These are phyloP conservation scores for Zygoascus ofunaensis DNA, from an alignment of 805 yeast species.

Conservation along the genomic window DNA sequence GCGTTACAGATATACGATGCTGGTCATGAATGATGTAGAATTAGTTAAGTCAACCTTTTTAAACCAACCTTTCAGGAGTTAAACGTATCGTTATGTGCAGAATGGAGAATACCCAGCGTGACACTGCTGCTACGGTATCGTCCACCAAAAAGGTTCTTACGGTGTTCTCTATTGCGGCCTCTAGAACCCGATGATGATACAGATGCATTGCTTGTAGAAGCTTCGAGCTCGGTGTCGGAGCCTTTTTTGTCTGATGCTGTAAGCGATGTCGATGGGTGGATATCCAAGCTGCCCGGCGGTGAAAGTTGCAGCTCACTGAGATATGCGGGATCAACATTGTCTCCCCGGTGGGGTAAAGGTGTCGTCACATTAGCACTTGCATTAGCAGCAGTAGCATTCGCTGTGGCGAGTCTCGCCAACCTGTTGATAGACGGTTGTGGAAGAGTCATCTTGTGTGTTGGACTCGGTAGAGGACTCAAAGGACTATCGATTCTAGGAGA, in stretches of 20 bases:
- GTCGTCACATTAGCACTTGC: neutral
- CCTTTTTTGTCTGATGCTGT: neutral
- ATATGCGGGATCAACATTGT: too few species aligned
- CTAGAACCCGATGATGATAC: neutral
- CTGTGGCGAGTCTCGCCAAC: constrained; percentile 3
- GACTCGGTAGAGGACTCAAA: too few species aligned
- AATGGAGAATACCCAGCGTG: constrained; percentile 13
- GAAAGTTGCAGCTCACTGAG: too few species aligned
- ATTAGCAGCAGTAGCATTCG: constrained; percentile 1
- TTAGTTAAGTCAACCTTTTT: too few species aligned
- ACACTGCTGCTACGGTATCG: constrained; percentile 13
- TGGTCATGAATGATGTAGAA: too few species aligned
- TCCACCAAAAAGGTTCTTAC: neutral
- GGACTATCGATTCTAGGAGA: neutral
- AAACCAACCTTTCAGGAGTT: too few species aligned
- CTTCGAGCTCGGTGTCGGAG: neutral
- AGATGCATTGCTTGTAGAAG: neutral
- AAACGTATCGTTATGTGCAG: too few species aligned
- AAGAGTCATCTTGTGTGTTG: too few species aligned
- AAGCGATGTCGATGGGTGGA: neutral
- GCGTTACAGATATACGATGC: too few species aligned
- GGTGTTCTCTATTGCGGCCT: neutral
- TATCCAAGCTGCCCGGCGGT: too few species aligned
- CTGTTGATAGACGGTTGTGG: neutral
- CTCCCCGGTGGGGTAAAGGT: too few species aligned